Base-by-base conservation (phyloP, 495 filamentous ascomycete species). In the Tetracladium marchalianum region DNA sequence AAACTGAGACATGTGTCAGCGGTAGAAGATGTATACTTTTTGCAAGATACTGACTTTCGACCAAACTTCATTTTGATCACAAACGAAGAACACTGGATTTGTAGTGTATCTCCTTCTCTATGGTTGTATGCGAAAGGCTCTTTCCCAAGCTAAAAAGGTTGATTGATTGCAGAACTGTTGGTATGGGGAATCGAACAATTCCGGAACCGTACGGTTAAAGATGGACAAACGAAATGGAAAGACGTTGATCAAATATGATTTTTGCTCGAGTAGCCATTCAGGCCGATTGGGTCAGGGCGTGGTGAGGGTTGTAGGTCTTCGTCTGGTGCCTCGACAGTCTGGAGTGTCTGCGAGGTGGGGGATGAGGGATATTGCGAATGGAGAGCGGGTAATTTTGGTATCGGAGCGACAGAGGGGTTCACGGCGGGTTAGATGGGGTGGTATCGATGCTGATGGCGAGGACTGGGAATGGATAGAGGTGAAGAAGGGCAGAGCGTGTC, bases 51-150 rank as follows among this genome's bases (percentile, higher is more conserved):
- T 49, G 65, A 76, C 72, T 81, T 86, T 66, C 75, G 78, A 41
- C 85, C 84, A 57, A 90, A 90, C 70, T 90, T 90, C 85, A 90
- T 90, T 16, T 34, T 52, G 17, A 18, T 12, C 11, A n/a, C n/a
- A n/a, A n/a, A n/a, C n/a, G n/a, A n/a, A n/a, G n/a, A n/a, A n/a
- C n/a, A n/a, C n/a, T n/a, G n/a, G n/a, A n/a, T n/a, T n/a, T n/a
- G n/a, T n/a, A n/a, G n/a, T n/a, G n/a, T n/a, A n/a, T n/a, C n/a
- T n/a, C n/a, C n/a, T n/a, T n/a, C n/a, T n/a, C n/a, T 27, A 7
- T 27, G 7, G 22, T 3, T 27, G 22, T 27, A 27, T 27, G 22
- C 3, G 3, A 27, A 27, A 7, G 3, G 3, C 3, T 7, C 7
- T 27, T 27, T 27, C 7, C 3, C 7, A 27, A 27, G 22, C 22